phyloP scores from a whole-genome alignment of 768 basidiomycete species.

The Tephrocybe sp. region DNA sequence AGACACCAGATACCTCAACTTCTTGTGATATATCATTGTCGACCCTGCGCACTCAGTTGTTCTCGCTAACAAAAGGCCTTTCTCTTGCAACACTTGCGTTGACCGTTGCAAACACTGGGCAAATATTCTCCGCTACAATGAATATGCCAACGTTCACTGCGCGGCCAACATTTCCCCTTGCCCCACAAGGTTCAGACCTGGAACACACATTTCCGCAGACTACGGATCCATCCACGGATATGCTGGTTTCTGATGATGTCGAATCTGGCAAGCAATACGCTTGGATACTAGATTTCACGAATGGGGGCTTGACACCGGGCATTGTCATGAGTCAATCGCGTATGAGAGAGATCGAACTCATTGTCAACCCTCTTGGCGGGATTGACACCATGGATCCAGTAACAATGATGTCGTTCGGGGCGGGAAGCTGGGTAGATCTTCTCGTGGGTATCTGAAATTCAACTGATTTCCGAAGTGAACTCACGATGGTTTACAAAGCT shows the following conservation, averaged over 20 bases:
- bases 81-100: slow-evolving; percentile 57
- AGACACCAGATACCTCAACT: slow-evolving; percentile 23
- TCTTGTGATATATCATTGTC: slow-evolving; percentile 49
- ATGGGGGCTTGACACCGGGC: slow-evolving; percentile 49
- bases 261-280: slow-evolving; percentile 30
- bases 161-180: slow-evolving; percentile 57
- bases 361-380: slow-evolving; percentile 56
- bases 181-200: slow-evolving; percentile 41
- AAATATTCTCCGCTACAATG: slow-evolving; percentile 42
- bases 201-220: slow-evolving; percentile 53
- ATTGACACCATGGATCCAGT: slow-evolving; percentile 42
- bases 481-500: slow-evolving; percentile 39
- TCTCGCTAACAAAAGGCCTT: slow-evolving; percentile 42
- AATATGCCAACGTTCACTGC: slow-evolving; percentile 44
- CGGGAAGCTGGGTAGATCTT: slow-evolving; percentile 65
- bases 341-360: slow-evolving; percentile 70
- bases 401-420: slow-evolving; percentile 45
- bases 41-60: slow-evolving; percentile 47
- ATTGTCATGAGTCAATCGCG: slow-evolving; percentile 73
- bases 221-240: slow-evolving; percentile 28
- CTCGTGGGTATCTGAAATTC: slow-evolving; percentile 39
- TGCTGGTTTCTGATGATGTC: slow-evolving; percentile 16
- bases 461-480: slow-evolving; percentile 2
- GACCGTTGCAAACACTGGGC: slow-evolving; percentile 30
- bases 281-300: slow-evolving; percentile 78